phyloP scores from a whole-genome alignment of 176 grass and related monocot species.

The Oryza australiensis region DNA sequence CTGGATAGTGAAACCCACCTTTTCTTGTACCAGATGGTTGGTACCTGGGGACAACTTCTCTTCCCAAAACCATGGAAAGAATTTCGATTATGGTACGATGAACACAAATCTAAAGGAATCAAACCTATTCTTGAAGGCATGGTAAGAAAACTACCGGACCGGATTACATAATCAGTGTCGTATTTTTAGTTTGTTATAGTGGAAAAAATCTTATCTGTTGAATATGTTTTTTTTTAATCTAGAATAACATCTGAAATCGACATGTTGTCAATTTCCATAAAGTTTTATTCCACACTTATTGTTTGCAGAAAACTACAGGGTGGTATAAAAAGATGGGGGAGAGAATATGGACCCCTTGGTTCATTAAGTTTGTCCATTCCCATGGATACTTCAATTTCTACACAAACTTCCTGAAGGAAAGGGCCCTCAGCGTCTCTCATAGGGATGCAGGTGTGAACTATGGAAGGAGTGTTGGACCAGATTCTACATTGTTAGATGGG shows the following conservation, averaged over 20 bases:
- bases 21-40: conserved; percentile 98
- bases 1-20: conserved; percentile 65
- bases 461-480: conserved; percentile 79
- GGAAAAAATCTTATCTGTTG: background rate
- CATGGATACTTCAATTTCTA: conserved; percentile 94
- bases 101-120: conserved; percentile 76
- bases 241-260: conserved; percentile 24
- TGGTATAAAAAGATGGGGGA: conserved; percentile 98
- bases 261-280: conserved; percentile 26
- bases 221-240: background rate
- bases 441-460: conserved; percentile 97
- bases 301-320: conserved; percentile 86
- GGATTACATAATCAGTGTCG: conserved; percentile 16
- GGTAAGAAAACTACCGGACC: conserved; percentile 50
- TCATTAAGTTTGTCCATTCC: conserved; percentile 93
- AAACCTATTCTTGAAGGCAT: conserved; percentile 96
- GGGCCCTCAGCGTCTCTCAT: conserved; percentile 85
- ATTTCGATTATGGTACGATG: conserved; percentile 91
- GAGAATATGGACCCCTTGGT: conserved; percentile 99
- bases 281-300: conserved; percentile 12
- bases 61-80: conserved; percentile 99
- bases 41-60: conserved; percentile 98
- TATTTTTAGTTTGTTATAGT: conserved; percentile 1
- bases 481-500: conserved; percentile 78
- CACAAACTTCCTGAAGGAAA: conserved; percentile 83